Evolutionary conservation across 108 stramenopile species (phyloP).

Genomic region (Tribonema minus): DNA sequence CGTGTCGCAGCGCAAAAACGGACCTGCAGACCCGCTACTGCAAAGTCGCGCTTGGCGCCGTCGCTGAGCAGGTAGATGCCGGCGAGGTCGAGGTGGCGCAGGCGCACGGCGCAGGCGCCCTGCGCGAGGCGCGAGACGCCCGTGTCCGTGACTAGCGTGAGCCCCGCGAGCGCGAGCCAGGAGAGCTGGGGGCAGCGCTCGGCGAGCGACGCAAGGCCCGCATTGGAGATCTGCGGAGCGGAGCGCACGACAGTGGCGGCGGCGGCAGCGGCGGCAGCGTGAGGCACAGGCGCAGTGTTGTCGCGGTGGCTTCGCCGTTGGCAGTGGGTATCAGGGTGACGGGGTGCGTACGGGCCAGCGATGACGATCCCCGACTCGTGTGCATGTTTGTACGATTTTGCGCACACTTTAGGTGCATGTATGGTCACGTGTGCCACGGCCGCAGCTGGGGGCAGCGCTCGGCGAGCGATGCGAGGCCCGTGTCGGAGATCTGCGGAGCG

Average conservation of each 20-base stretch:
- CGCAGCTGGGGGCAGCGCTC: conserved; percentile 28
- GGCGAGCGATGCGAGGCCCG: conserved; percentile 15
- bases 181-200: conserved; percentile 21
- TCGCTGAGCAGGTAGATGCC: conserved; percentile 16
- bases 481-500: conserved; percentile 8
- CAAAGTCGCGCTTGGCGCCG: conserved; percentile 30
- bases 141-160: conserved; percentile 31
- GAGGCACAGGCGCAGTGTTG: no score
- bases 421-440: no score
- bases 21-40: conserved; percentile 31
- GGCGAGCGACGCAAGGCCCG: conserved; percentile 14
- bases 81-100: conserved; percentile 9
- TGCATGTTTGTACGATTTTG: no score
- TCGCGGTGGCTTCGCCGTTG: no score
- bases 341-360: no score
- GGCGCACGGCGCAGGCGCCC: neutral
- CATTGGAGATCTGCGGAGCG: conserved; percentile 31
- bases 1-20: no score
- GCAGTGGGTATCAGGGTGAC: neutral
- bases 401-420: no score
- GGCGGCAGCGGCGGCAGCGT: no score
- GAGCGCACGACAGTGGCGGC: no score
- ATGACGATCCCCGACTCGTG: no score
- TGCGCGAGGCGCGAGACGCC: conserved; percentile 12
- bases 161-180: conserved; percentile 13